phyloP scores from a whole-genome alignment of 2,329 filamentous ascomycete species.

The Penicillium thymicola region DNA sequence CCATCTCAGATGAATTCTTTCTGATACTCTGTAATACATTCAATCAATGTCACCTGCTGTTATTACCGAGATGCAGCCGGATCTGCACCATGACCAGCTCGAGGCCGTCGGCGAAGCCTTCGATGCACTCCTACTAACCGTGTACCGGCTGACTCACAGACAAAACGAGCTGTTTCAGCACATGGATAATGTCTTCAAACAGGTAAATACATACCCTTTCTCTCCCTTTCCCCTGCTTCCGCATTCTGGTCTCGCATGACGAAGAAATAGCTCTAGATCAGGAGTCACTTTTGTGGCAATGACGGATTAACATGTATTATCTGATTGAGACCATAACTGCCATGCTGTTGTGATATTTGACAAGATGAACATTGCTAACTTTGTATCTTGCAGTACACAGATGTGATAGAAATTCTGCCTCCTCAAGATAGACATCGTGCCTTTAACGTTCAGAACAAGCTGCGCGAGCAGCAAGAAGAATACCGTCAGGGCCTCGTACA shows the following conservation, averaged over 20 bases:
- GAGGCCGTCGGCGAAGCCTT: conserved; percentile 40
- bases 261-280: conserved; percentile 75
- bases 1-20: conserved; percentile 19
- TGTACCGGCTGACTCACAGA: conserved; percentile 38
- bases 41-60: conserved; percentile 31
- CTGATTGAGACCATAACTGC: conserved; percentile 43
- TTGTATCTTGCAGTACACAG: conserved; percentile 17
- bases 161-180: conserved; percentile 39
- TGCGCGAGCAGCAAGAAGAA: conserved; percentile 30
- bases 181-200: conserved; percentile 38
- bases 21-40: conserved; percentile 23
- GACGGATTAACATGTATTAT: conserved; percentile 63
- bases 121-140: conserved; percentile 42
- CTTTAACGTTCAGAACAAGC: conserved; percentile 32
- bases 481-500: conserved; percentile 37
- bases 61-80: conserved; percentile 30
- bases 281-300: conserved; percentile 60
- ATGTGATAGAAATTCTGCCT: conserved; percentile 19
- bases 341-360: conserved; percentile 15
- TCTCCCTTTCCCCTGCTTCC: background rate
- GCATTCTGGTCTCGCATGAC: conserved; percentile 42
- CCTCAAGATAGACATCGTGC: conserved; percentile 27
- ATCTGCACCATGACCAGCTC: conserved; percentile 30
- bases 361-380: conserved; percentile 27
- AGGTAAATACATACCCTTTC: conserved; percentile 33